A percentile compares a stretch with the other conserved stretches of the same genome.
phyloP scores from a whole-genome alignment of 2,329 filamentous ascomycete species.

The Ophiosphaerella korrae region DNA sequence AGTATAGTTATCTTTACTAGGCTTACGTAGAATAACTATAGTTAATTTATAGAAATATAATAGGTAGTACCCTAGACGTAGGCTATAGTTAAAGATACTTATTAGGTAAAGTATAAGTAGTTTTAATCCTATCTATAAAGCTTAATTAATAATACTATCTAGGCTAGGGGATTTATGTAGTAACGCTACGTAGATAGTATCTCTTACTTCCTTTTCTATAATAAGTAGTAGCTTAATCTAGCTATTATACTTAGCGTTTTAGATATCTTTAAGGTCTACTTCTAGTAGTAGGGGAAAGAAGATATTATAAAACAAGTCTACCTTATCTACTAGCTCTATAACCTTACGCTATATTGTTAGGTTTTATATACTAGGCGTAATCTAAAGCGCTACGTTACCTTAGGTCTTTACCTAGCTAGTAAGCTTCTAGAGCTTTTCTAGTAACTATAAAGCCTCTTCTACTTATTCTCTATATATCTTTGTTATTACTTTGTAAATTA shows the following conservation, averaged over 20 bases:
- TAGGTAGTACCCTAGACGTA: constrained; percentile 20
- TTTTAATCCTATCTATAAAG: constrained; percentile 7
- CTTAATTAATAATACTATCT: constrained; percentile 25
- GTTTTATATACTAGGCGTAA: constrained; percentile 14
- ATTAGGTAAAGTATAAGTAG: constrained; percentile 5
- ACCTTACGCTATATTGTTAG: constrained; percentile 8
- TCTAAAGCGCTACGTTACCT: constrained; percentile 4
- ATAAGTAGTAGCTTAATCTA: constrained; percentile 22
- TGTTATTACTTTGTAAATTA: constrained; percentile 21
- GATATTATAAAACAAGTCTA: constrained; percentile 13
- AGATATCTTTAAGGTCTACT: no score
- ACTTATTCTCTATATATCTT: constrained; percentile 25
- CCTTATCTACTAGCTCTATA: constrained; percentile 13
- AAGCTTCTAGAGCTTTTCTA: constrained; percentile 27
- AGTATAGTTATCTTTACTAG: constrained; percentile 31
- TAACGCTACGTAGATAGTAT: constrained; percentile 17
- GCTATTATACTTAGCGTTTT: constrained; percentile 14
- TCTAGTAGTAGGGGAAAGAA: constrained; percentile 25
- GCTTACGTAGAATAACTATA: constrained; percentile 34
- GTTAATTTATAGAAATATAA: constrained; percentile 20
- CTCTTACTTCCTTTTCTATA: constrained; percentile 21
- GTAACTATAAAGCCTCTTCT: constrained; percentile 22
- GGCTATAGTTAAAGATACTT: constrained; percentile 22
- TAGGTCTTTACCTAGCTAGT: constrained; percentile 32
- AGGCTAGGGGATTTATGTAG: constrained; percentile 27